Evolutionary conservation across 202 grass and related monocot genomes (phyloP).

Genomic region (Setaria viridis): DNA sequence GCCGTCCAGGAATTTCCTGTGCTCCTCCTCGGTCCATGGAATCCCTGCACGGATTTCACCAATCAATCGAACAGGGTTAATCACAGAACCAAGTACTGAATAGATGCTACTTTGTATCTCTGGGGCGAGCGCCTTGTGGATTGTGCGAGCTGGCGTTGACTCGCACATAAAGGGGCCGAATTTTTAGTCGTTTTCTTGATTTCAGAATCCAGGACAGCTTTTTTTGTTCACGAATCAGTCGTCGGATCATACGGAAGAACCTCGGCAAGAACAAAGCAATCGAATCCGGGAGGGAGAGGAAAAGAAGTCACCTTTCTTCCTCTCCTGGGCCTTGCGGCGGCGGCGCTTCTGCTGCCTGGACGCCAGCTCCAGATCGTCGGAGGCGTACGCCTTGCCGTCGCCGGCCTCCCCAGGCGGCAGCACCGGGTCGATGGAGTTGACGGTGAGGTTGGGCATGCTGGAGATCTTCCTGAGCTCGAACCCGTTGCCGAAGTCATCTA

Average conservation of each 20-base stretch:
- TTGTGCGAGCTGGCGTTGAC: constrained; percentile 18
- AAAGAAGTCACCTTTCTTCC: constrained; percentile 68
- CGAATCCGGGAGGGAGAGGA: background rate
- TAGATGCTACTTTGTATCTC: background rate
- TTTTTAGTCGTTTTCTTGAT: background rate
- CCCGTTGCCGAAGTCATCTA: too few relatives aligned
- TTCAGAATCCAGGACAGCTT: background rate
- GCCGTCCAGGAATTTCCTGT: constrained; percentile 78
- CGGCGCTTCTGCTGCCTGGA: constrained; percentile 60
- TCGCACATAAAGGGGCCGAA: background rate
- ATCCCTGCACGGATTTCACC: constrained; percentile 53
- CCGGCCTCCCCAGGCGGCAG: constrained; percentile 15
- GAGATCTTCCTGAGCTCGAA: constrained; percentile 47
- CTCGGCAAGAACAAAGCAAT: background rate
- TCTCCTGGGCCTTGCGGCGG: constrained; percentile 61
- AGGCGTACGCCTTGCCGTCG: constrained; percentile 47
- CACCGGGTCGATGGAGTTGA: background rate
- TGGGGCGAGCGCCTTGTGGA: background rate
- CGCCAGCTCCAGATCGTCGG: constrained; percentile 54
- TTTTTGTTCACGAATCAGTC: background rate
- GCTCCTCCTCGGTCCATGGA: constrained; percentile 88
- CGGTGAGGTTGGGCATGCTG: constrained; percentile 56
- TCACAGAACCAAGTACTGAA: background rate
- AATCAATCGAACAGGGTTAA: constrained; percentile 9
- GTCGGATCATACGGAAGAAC: background rate